Conservation (phyloP, 2,329 filamentous ascomycete species). For the Emergomyces pasteurianus region DNA sequence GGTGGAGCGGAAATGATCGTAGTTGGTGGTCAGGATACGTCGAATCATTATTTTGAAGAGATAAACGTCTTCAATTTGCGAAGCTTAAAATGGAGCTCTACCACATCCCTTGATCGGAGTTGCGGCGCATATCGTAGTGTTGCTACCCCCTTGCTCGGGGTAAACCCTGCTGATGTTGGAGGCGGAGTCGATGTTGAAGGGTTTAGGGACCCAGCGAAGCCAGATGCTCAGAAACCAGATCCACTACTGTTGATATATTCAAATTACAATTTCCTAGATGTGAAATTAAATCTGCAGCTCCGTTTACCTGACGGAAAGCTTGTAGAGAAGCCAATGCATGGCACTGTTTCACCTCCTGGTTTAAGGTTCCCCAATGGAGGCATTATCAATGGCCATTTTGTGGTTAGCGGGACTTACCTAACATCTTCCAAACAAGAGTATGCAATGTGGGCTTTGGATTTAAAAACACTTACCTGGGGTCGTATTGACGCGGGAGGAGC, state of each 20-base stretch:
- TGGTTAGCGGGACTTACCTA: slow-evolving; percentile 92
- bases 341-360: slow-evolving; percentile 75
- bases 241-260: slow-evolving; percentile 89
- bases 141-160: slow-evolving; percentile 59
- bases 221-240: slow-evolving; percentile 15
- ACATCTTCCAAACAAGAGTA: slow-evolving; percentile 98
- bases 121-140: slow-evolving; percentile 96
- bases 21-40: slow-evolving; percentile 88
- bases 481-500: slow-evolving; percentile 89
- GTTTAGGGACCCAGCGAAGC: slow-evolving; percentile 24
- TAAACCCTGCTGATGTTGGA: slow-evolving; percentile 35
- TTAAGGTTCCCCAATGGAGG: slow-evolving; percentile 92
- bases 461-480: slow-evolving; percentile 81
- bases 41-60: slow-evolving; percentile 98
- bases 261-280: slow-evolving; percentile 97
- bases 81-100: slow-evolving; percentile 90
- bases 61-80: slow-evolving; percentile 96
- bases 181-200: slow-evolving; percentile 27
- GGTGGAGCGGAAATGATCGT: slow-evolving; percentile 96
- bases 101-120: slow-evolving; percentile 73
- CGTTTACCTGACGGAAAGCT: slow-evolving; percentile 72
- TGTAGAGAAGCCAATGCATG: slow-evolving; percentile 73
- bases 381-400: slow-evolving; percentile 89
- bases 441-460: slow-evolving; percentile 85
- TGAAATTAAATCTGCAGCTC: slow-evolving; percentile 89